These are phyloP conservation scores for Stropharia rugosoannulata DNA, from an alignment of 768 basidiomycete genomes.

Conservation along the genomic window DNA sequence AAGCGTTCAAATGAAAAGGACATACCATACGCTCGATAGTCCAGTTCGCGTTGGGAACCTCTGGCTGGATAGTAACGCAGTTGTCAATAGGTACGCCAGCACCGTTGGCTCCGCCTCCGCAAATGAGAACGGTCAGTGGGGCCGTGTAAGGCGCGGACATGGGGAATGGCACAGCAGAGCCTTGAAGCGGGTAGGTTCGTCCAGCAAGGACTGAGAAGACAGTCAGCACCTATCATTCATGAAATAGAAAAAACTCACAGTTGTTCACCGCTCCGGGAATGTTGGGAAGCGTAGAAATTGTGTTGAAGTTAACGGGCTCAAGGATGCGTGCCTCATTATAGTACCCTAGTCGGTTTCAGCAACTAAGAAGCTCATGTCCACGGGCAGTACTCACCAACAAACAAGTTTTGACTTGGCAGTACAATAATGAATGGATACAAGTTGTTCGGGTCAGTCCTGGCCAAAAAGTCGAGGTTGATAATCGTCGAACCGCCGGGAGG, in stretches of 20 bases:
- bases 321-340: conserved; percentile 82
- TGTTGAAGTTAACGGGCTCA: conserved; percentile 63
- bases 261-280: conserved; percentile 77
- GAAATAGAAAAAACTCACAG: conserved; percentile 32
- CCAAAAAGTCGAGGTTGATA: conserved; percentile 62
- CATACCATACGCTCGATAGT: conserved; percentile 76
- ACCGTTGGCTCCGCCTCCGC: conserved; percentile 71
- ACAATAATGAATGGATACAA: conserved; percentile 77
- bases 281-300: conserved; percentile 61
- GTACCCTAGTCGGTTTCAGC: conserved; percentile 47
- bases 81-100: conserved; percentile 59
- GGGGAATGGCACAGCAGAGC: conserved; percentile 65
- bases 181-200: conserved; percentile 78
- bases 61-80: conserved; percentile 69
- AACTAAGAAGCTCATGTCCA: neutral
- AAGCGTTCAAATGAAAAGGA: neutral
- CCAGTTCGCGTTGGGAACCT: conserved; percentile 63
- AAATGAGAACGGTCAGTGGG: conserved; percentile 66
- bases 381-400: conserved; percentile 50
- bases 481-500: conserved; percentile 63
- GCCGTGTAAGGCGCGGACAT: conserved; percentile 73
- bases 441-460: conserved; percentile 76
- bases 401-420: conserved; percentile 67
- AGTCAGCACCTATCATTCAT: neutral
- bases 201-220: conserved; percentile 52